Conservation (phyloP, 129 eudicot species). For the Ambrosia trifida region DNA sequence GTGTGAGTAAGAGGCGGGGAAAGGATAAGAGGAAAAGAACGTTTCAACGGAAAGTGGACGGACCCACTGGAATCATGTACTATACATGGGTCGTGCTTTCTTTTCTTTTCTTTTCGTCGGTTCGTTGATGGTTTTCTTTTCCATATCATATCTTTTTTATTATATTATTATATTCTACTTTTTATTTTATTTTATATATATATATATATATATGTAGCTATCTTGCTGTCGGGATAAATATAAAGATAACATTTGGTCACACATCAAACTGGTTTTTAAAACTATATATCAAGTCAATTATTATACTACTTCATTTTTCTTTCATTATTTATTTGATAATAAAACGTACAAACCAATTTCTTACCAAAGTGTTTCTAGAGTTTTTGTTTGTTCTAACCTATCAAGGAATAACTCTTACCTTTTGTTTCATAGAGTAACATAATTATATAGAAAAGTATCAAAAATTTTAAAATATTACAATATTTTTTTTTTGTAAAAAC, state of each 20-base stretch:
- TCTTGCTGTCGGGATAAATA: background rate
- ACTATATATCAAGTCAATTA: no score
- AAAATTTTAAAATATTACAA: no score
- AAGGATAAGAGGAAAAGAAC: conserved; percentile 18
- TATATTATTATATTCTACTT: no score
- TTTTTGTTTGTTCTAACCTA: no score
- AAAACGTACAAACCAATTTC: no score
- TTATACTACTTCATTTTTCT: no score
- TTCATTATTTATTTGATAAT: no score
- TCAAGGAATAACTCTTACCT: no score
- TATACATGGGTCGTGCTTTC: conserved; percentile 18
- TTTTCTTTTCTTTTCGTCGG: conserved; percentile 9
- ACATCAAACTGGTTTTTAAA: background rate
- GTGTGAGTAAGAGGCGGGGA: conserved; percentile 14
- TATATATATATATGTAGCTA: background rate
- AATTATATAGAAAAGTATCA: no score
- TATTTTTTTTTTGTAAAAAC: no score
- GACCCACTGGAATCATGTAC: conserved; percentile 23
- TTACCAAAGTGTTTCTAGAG: no score
- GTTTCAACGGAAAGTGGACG: conserved; percentile 20
- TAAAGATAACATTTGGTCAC: background rate
- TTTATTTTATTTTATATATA: background rate
- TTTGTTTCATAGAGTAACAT: no score
- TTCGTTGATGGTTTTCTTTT: conserved; percentile 14
- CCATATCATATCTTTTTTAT: background rate